Percentiles rank a stretch among this genome's conserved stretches.
Evolutionary conservation across 108 stramenopile genomes (phyloP).

Genomic region (Skeletonema tropicum): DNA sequence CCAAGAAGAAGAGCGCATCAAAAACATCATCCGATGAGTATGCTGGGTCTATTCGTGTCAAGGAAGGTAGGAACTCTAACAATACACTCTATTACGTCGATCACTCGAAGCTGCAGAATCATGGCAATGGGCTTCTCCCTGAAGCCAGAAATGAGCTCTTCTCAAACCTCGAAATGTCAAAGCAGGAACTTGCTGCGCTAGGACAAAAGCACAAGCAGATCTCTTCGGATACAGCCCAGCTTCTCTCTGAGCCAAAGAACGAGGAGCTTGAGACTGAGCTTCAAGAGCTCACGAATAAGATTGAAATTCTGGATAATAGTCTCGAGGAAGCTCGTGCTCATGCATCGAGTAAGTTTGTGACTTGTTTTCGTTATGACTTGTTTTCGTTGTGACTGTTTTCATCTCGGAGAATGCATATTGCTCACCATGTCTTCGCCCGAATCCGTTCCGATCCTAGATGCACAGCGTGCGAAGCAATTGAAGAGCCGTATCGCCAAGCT

Average conservation of each 20-base stretch:
- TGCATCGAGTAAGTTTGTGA: constrained; percentile 30
- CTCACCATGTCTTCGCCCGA: not conserved
- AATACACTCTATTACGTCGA: constrained; percentile 78
- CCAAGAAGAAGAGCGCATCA: constrained; percentile 28
- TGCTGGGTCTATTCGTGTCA: constrained; percentile 63
- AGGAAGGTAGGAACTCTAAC: constrained; percentile 64
- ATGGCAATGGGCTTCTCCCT: constrained; percentile 59
- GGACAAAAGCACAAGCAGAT: constrained; percentile 29
- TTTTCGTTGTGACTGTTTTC: too few relatives aligned
- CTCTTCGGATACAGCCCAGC: constrained; percentile 40
- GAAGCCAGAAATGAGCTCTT: constrained; percentile 62
- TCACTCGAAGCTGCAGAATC: constrained; percentile 62
- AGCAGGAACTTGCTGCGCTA: constrained; percentile 45
- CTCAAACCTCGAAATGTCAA: constrained; percentile 43
- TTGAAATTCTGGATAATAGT: constrained; percentile 40
- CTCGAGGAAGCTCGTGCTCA: constrained; percentile 56
- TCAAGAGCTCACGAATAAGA: constrained; percentile 44
- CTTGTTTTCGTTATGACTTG: not conserved
- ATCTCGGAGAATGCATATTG: not conserved
- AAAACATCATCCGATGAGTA: constrained; percentile 47
- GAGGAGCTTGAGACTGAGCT: constrained; percentile 53
- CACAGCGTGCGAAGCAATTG: constrained; percentile 61
- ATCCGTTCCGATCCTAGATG: constrained; percentile 32
- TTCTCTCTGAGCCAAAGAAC: constrained; percentile 79
- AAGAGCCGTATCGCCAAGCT: constrained; percentile 61